Conservation (phyloP, 345 rosid species). For the Conringia planisiliqua region DNA sequence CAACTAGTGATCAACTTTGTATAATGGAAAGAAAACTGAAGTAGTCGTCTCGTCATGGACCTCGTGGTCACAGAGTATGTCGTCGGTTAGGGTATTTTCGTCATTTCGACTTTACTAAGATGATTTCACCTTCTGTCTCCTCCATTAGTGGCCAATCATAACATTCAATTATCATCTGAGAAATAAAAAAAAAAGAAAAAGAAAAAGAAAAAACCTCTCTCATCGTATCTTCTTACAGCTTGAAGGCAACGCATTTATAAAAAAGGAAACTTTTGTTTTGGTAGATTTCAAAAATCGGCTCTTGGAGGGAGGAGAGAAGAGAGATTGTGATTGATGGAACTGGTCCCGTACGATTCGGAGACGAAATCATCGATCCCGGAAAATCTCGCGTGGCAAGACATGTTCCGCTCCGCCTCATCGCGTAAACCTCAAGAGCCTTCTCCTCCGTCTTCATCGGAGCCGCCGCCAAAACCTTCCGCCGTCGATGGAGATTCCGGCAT, state of each 20-base stretch:
- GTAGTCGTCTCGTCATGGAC: slow-evolving; percentile 3
- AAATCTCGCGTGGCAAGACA: slow-evolving; percentile 81
- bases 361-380: slow-evolving; percentile 39
- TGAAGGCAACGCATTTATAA: neutral
- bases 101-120: neutral
- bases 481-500: slow-evolving; percentile 20
- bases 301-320: slow-evolving; percentile 19
- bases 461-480: slow-evolving; percentile 8
- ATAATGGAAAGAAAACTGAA: neutral
- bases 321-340: slow-evolving; percentile 51
- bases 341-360: slow-evolving; percentile 72
- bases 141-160: slow-evolving; percentile 34
- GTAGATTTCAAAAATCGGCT: neutral
- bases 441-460: slow-evolving; percentile 14
- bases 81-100: slow-evolving; percentile 22
- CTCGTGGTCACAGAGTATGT: slow-evolving; percentile 1
- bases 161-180: slow-evolving; percentile 20
- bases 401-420: slow-evolving; percentile 85
- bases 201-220: neutral
- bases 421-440: slow-evolving; percentile 57
- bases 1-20: neutral
- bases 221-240: neutral
- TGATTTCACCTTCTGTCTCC: neutral
- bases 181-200: neutral
- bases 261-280: neutral